A percentile compares a stretch with the other conserved stretches of the same genome.
These are phyloP conservation scores for Tulasnella sp. DNA, from an alignment of 768 basidiomycete genomes.

Conservation along the genomic window DNA sequence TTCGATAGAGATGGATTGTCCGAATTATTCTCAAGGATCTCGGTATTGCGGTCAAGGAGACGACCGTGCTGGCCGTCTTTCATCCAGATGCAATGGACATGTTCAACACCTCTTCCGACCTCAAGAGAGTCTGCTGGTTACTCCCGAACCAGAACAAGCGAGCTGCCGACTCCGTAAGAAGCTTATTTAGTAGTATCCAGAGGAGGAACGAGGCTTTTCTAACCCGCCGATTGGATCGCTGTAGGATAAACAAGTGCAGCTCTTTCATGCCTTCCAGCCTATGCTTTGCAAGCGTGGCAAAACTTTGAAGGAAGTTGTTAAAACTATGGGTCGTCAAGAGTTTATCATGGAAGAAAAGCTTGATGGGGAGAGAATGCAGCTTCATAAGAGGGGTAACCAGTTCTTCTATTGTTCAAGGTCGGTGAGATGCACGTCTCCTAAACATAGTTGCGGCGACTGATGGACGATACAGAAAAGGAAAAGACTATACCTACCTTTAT, in stretches of 20 bases:
- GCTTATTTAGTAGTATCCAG: not conserved
- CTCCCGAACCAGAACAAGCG: constrained; percentile 71
- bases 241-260: constrained; percentile 77
- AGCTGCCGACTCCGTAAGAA: constrained; percentile 35
- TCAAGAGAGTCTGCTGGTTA: constrained; percentile 89
- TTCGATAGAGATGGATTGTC: constrained; percentile 70
- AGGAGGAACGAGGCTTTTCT: not conserved
- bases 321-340: constrained; percentile 68
- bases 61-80: constrained; percentile 83
- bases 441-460: not conserved
- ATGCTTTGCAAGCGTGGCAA: constrained; percentile 89
- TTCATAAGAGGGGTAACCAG: constrained; percentile 88
- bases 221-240: not conserved
- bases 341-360: constrained; percentile 97
- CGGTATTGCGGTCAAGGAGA: constrained; percentile 89
- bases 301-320: constrained; percentile 77
- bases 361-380: constrained; percentile 93
- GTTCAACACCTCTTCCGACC: constrained; percentile 94
- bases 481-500: constrained; percentile 87
- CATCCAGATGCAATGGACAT: constrained; percentile 92
- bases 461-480: constrained; percentile 62
- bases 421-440: constrained; percentile 22
- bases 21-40: constrained; percentile 95
- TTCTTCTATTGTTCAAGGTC: constrained; percentile 92
- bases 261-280: constrained; percentile 85